phyloP scores from a whole-genome alignment of 768 basidiomycete species.

The Infundibulicybe gibba region DNA sequence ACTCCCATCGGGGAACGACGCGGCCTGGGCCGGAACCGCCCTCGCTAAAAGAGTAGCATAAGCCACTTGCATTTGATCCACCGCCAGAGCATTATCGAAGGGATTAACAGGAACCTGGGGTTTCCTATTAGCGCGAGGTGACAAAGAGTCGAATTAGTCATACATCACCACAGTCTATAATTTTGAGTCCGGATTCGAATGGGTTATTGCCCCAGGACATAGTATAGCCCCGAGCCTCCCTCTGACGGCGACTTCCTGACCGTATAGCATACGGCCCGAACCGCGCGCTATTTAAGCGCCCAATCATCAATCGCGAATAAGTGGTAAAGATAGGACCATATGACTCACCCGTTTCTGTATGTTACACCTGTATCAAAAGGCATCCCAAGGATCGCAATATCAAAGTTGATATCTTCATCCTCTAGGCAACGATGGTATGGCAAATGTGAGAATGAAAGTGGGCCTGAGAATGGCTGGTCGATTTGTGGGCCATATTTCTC shows the following conservation, averaged over 20 bases:
- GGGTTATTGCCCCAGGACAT: constrained; percentile 72
- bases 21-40: constrained; percentile 31
- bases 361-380: constrained; percentile 75
- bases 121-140: background rate
- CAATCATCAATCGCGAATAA: background rate
- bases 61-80: constrained; percentile 86
- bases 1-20: background rate
- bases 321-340: background rate
- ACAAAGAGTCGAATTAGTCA: constrained; percentile 7
- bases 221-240: constrained; percentile 55
- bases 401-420: constrained; percentile 47
- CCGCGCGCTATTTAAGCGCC: constrained; percentile 51
- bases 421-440: constrained; percentile 73
- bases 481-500: constrained; percentile 73
- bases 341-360: constrained; percentile 49
- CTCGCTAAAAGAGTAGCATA: constrained; percentile 75
- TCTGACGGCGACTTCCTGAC: constrained; percentile 69
- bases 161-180: constrained; percentile 87
- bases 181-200: constrained; percentile 48
- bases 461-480: constrained; percentile 77
- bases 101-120: constrained; percentile 69
- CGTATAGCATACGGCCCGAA: constrained; percentile 88
- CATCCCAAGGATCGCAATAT: constrained; percentile 79
- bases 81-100: constrained; percentile 78
- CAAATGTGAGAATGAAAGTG: constrained; percentile 79